Conservation (phyloP, 163 green algal genomes). For the Scenedesmus sp. region DNA sequence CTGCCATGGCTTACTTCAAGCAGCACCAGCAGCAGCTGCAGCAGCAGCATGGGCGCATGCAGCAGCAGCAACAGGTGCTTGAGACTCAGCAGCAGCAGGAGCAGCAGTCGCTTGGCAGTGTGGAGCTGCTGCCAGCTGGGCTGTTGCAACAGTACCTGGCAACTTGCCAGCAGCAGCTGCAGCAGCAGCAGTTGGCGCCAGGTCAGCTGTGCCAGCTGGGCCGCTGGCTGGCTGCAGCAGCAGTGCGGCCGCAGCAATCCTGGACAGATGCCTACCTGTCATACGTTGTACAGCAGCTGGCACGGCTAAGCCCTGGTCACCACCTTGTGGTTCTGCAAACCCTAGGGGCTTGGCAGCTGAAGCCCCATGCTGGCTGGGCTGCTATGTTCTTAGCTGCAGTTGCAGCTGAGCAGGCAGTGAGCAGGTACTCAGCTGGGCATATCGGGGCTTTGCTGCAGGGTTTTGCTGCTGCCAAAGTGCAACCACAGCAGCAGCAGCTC, state of each 20-base stretch:
- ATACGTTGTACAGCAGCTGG: conserved; percentile 19
- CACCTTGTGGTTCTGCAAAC: conserved; percentile 19
- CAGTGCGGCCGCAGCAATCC: not conserved
- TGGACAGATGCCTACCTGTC: conserved; percentile 40
- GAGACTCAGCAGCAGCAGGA: not conserved
- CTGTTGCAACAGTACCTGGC: conserved; percentile 38
- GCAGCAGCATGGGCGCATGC: too few species aligned
- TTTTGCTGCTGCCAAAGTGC: conserved; percentile 19
- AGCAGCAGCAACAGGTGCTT: conserved; percentile 28
- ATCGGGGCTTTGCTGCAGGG: conserved; percentile 16
- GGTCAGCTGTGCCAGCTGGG: conserved; percentile 38
- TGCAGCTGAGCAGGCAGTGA: not conserved
- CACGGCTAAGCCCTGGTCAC: conserved; percentile 29
- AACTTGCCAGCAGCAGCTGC: not conserved
- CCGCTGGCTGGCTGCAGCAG: conserved; percentile 37
- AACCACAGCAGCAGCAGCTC: conserved; percentile 38
- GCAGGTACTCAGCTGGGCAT: conserved; percentile 11
- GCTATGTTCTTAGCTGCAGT: conserved; percentile 48
- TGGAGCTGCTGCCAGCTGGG: not conserved
- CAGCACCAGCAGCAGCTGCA: not conserved
- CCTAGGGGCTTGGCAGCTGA: conserved; percentile 11
- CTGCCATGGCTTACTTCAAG: conserved; percentile 17
- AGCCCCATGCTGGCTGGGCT: conserved; percentile 22
- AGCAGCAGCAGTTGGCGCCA: conserved; percentile 23
- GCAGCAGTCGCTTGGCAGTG: conserved; percentile 5